A percentile compares a stretch with the other conserved stretches of the same genome.
These are phyloP conservation scores for Diplodia mutila DNA, from an alignment of 2,329 filamentous ascomycete species.

Conservation along the genomic window DNA sequence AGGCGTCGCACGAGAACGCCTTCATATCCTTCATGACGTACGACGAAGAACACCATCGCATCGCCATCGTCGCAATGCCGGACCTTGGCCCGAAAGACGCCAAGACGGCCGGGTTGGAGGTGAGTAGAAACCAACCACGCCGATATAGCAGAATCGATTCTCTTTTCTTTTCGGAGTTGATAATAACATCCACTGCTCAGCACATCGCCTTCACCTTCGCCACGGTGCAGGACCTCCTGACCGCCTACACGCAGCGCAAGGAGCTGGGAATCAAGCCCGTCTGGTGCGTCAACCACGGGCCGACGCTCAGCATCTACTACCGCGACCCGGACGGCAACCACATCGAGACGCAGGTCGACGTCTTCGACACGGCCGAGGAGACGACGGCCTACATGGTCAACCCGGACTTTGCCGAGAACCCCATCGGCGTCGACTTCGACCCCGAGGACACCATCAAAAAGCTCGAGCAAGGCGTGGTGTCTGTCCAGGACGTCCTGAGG, in stretches of 20 bases:
- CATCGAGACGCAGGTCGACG: constrained; percentile 53
- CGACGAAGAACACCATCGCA: constrained; percentile 55
- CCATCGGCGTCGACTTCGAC: constrained; percentile 49
- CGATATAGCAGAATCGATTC: no score
- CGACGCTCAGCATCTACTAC: constrained; percentile 55
- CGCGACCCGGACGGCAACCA: constrained; percentile 54
- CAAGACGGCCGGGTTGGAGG: constrained; percentile 38
- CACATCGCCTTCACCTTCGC: constrained; percentile 51
- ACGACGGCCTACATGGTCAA: constrained; percentile 46
- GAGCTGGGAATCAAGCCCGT: constrained; percentile 43
- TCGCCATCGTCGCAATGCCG: constrained; percentile 45
- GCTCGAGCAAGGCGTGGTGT: constrained; percentile 32
- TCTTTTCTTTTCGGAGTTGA: no score
- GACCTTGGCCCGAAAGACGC: constrained; percentile 30
- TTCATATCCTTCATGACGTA: constrained; percentile 46
- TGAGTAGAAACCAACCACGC: background rate
- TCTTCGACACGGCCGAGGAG: constrained; percentile 41
- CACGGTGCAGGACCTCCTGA: constrained; percentile 41
- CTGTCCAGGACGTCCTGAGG: background rate
- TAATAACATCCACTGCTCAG: no score
- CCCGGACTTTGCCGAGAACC: constrained; percentile 43
- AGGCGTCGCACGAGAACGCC: constrained; percentile 33
- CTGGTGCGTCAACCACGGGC: constrained; percentile 55
- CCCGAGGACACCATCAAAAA: constrained; percentile 47
- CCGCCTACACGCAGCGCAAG: constrained; percentile 45